Conservation (phyloP, 2,329 filamentous ascomycete genomes). For the Pseudofabraea citricarpa region DNA sequence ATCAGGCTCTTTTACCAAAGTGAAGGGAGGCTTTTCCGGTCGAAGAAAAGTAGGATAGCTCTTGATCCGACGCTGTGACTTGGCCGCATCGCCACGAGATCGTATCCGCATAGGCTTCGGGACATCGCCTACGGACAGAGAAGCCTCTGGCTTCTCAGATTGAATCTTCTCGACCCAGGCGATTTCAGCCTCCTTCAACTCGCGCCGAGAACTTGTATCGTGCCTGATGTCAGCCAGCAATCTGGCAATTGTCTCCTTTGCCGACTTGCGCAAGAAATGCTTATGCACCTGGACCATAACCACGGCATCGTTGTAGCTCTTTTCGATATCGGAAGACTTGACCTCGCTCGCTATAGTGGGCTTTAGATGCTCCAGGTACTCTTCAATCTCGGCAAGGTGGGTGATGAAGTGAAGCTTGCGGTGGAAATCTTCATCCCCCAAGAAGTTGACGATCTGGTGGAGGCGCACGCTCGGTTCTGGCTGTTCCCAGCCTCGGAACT, state of each 20-base stretch:
- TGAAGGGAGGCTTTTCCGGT: constrained; percentile 19
- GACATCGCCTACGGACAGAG: neutral
- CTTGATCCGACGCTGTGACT: constrained; percentile 5
- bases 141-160: neutral
- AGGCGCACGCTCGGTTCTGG: constrained; percentile 30
- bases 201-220: no score
- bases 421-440: constrained; percentile 43
- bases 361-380: constrained; percentile 9
- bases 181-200: no score
- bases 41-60: constrained; percentile 11
- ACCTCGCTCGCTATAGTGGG: no score
- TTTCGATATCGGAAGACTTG: constrained; percentile 11
- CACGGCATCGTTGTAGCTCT: constrained; percentile 5
- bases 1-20: constrained; percentile 11
- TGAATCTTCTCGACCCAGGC: no score
- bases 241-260: no score
- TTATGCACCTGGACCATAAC: constrained; percentile 17
- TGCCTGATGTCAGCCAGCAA: no score
- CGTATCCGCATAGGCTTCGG: constrained; percentile 13
- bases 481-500: constrained; percentile 25
- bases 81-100: constrained; percentile 10
- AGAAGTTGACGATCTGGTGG: constrained; percentile 35
- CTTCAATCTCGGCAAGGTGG: constrained; percentile 27
- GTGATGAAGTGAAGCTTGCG: constrained; percentile 35
- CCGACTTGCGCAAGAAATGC: constrained; percentile 12